Percentiles rank a stretch among this genome's conserved stretches.
Evolutionary conservation across 2,329 filamentous ascomycete species (phyloP).

Genomic region (Verticillium zaregamsianum): DNA sequence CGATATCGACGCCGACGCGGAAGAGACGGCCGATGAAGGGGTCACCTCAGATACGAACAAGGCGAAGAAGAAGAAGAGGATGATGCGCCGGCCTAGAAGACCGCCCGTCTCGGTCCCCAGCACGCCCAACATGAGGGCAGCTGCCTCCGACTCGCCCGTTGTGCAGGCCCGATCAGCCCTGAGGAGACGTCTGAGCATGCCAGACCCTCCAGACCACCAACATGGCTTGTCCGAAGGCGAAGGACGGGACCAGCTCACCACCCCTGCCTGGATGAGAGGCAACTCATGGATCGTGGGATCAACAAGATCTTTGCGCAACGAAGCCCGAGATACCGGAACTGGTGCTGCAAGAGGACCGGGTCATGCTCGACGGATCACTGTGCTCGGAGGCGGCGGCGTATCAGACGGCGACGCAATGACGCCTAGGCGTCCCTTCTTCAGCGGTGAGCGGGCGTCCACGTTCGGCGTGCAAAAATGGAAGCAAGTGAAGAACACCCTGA

Average conservation of each 20-base stretch:
- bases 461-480: slow-evolving; percentile 83
- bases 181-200: slow-evolving; percentile 61
- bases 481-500: slow-evolving; percentile 85
- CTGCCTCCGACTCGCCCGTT: slow-evolving; percentile 35
- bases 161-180: slow-evolving; percentile 49
- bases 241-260: slow-evolving; percentile 58
- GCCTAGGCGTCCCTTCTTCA: slow-evolving; percentile 53
- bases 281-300: slow-evolving; percentile 53
- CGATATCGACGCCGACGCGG: slow-evolving; percentile 74
- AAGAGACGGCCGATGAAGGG: slow-evolving; percentile 82
- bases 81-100: slow-evolving; percentile 50
- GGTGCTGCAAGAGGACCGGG: slow-evolving; percentile 53
- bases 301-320: slow-evolving; percentile 43
- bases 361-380: slow-evolving; percentile 62
- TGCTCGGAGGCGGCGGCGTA: slow-evolving; percentile 59
- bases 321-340: slow-evolving; percentile 47
- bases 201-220: slow-evolving; percentile 52
- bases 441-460: slow-evolving; percentile 64
- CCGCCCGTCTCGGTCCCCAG: slow-evolving; percentile 60
- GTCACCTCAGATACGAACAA: slow-evolving; percentile 39
- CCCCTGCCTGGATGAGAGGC: slow-evolving; percentile 54
- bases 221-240: slow-evolving; percentile 73
- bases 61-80: slow-evolving; percentile 59
- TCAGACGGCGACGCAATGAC: slow-evolving; percentile 60
- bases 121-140: slow-evolving; percentile 49